Base-by-base conservation (phyloP, 1,139 yeast species). In the Nakaseomyces sp. region DNA sequence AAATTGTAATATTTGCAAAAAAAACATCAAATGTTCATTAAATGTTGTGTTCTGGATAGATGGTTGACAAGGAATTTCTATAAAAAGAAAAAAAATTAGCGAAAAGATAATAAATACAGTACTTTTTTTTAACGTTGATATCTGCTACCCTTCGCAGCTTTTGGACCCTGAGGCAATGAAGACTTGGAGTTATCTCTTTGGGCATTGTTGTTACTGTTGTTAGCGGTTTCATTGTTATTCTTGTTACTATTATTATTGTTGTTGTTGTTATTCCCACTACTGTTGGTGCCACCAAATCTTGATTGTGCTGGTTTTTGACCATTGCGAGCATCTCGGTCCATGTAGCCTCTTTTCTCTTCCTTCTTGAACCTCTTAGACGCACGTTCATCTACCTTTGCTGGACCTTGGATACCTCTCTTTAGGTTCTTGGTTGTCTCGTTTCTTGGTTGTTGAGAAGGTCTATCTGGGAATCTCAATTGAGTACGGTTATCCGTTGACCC, bases 61-160 rank as follows among this genome's bases (percentile, higher is more conserved):
- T n/a, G n/a, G n/a, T n/a, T n/a, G n/a, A n/a, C n/a, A n/a, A n/a
- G n/a, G n/a, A n/a, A n/a, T n/a, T n/a, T n/a, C n/a, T n/a, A n/a
- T n/a, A n/a, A n/a, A n/a, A n/a, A n/a, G n/a, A n/a, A n/a, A n/a
- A n/a, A n/a, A n/a, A n/a, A n/a, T n/a, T n/a, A n/a, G n/a, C n/a
- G n/a, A n/a, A n/a, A n/a, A n/a, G n/a, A n/a, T n/a, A n/a, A n/a
- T n/a, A n/a, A n/a, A n/a, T n/a, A n/a, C n/a, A n/a, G n/a, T n/a
- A n/a, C n/a, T n/a, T n/a, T n/a, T n/a, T n/a, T n/a, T 42, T 47
- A 53, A 24, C 56, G 46, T 38, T 54, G 57, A 36, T 54, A 54
- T 30, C 58, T 51, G 28, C 56, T 52, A 18, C 44, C 45, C 16
- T 45, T 48, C 6, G 45, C 35, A 15, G 45, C 48, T 33, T 48